phyloP scores from a whole-genome alignment of 805 yeast species.

The Candida vartiovaarae region DNA sequence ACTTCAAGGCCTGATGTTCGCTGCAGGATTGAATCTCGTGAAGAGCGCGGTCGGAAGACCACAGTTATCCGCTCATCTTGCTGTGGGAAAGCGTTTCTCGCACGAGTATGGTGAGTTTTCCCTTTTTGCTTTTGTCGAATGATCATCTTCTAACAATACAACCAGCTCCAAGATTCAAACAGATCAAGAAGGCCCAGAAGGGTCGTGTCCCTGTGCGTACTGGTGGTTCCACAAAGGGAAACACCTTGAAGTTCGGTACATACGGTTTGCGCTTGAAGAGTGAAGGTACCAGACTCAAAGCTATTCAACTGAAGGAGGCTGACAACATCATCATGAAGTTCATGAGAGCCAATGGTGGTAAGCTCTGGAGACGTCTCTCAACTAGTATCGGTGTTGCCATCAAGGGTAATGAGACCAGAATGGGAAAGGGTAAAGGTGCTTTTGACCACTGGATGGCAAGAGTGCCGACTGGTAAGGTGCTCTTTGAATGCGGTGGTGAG shows the following conservation, averaged over 20 bases:
- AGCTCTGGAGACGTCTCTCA: constrained; percentile 70
- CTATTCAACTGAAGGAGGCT: constrained; percentile 86
- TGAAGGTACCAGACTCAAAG: constrained; percentile 82
- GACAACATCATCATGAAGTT: constrained; percentile 80
- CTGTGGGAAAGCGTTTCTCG: constrained; percentile 21
- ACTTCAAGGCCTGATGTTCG: constrained; percentile 2
- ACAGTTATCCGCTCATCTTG: constrained; percentile 6
- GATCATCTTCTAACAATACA: background rate
- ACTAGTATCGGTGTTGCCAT: constrained; percentile 88
- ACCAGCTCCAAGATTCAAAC: constrained; percentile 24
- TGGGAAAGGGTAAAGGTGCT: constrained; percentile 99
- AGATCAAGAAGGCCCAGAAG: constrained; percentile 67
- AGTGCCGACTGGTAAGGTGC: constrained; percentile 90
- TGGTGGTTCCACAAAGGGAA: constrained; percentile 91
- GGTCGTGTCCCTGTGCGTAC: constrained; percentile 92
- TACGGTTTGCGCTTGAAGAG: constrained; percentile 83
- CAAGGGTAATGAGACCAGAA: constrained; percentile 98
- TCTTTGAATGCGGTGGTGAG: constrained; percentile 75
- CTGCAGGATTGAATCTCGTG: constrained; percentile 6
- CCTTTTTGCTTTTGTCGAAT: background rate
- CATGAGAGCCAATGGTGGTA: constrained; percentile 71
- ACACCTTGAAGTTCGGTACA: constrained; percentile 70
- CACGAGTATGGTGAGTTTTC: constrained; percentile 20
- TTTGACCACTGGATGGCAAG: constrained; percentile 97
- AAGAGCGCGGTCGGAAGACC: constrained; percentile 7